Evolutionary conservation across 2,329 filamentous ascomycete species (phyloP).

Genomic region (Arthrobotrys musiformis): DNA sequence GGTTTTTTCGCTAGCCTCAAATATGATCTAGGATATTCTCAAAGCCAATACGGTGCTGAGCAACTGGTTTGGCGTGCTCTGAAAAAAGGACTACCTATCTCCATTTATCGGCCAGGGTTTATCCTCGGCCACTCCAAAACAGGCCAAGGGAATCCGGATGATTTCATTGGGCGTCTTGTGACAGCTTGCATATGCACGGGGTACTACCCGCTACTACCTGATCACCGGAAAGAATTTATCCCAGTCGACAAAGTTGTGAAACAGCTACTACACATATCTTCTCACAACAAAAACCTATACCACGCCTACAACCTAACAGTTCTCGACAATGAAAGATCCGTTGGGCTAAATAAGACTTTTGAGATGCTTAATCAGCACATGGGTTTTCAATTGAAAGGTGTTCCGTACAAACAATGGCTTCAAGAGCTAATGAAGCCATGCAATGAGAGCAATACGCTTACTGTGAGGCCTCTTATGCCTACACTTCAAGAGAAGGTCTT

Average conservation of each 20-base stretch:
- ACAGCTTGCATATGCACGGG: neutral
- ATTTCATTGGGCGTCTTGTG: slow-evolving; percentile 11
- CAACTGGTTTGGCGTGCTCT: slow-evolving; percentile 4
- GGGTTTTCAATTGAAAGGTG: neutral
- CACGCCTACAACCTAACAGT: neutral
- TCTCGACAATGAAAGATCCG: neutral
- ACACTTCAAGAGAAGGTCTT: neutral
- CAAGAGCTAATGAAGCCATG: neutral
- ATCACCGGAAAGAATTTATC: slow-evolving; percentile 29
- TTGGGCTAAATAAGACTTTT: neutral
- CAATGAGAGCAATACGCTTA: neutral
- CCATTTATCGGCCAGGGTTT: slow-evolving; percentile 17
- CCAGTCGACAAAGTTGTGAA: slow-evolving; percentile 13
- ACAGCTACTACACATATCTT: neutral
- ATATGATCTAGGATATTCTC: slow-evolving; percentile 3
- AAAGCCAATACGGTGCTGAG: slow-evolving; percentile 10
- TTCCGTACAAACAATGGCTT: neutral
- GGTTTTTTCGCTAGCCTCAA: neutral
- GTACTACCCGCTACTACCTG: neutral
- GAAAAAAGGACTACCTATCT: neutral
- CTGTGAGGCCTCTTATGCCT: neutral
- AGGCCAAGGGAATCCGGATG: slow-evolving; percentile 23
- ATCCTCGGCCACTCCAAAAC: slow-evolving; percentile 12
- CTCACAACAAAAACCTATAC: neutral
- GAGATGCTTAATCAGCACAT: neutral